Percentiles rank a stretch among this genome's conserved stretches.
Conservation (phyloP, 2,329 filamentous ascomycete species). For the Penicillium griseofulvum region DNA sequence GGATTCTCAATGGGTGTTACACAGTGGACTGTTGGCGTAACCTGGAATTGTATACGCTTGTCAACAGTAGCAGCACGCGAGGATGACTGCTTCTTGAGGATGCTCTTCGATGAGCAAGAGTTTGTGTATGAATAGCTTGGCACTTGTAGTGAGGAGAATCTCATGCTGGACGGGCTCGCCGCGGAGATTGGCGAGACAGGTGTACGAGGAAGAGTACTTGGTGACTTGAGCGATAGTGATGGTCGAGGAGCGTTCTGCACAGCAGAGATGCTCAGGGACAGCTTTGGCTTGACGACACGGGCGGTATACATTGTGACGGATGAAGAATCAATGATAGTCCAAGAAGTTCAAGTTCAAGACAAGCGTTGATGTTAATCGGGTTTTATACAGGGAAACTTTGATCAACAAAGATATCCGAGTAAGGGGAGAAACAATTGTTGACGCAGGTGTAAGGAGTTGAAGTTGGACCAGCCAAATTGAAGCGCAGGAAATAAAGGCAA, state of each 20-base stretch:
- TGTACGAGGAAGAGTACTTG: slow-evolving; percentile 40
- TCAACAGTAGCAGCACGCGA: slow-evolving; percentile 16
- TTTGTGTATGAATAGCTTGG: slow-evolving; percentile 46
- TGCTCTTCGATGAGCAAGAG: slow-evolving; percentile 46
- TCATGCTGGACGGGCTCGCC: slow-evolving; percentile 42
- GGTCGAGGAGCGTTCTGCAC: slow-evolving; percentile 36
- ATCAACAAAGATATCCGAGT: slow-evolving; percentile 33
- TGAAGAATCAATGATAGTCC: background rate
- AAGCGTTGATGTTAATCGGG: background rate
- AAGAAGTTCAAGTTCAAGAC: slow-evolving; percentile 1
- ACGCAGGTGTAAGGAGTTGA: slow-evolving; percentile 20
- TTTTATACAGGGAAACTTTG: slow-evolving; percentile 24
- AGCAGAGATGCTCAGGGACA: slow-evolving; percentile 47
- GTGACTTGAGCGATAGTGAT: slow-evolving; percentile 45
- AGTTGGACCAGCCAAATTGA: slow-evolving; percentile 47
- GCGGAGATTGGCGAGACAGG: slow-evolving; percentile 45
- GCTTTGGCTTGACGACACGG: slow-evolving; percentile 44
- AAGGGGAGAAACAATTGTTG: slow-evolving; percentile 15
- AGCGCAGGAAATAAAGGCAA: slow-evolving; percentile 32
- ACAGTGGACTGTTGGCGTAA: slow-evolving; percentile 46
- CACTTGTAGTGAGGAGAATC: slow-evolving; percentile 43
- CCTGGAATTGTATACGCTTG: slow-evolving; percentile 46
- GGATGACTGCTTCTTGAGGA: slow-evolving; percentile 45
- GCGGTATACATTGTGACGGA: slow-evolving; percentile 41
- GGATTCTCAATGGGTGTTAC: slow-evolving; percentile 50